Evolutionary conservation across 2,329 filamentous ascomycete genomes (phyloP), one percentile per base, ranked within the genome.

Genomic region (Colletotrichum spinosum): DNA sequence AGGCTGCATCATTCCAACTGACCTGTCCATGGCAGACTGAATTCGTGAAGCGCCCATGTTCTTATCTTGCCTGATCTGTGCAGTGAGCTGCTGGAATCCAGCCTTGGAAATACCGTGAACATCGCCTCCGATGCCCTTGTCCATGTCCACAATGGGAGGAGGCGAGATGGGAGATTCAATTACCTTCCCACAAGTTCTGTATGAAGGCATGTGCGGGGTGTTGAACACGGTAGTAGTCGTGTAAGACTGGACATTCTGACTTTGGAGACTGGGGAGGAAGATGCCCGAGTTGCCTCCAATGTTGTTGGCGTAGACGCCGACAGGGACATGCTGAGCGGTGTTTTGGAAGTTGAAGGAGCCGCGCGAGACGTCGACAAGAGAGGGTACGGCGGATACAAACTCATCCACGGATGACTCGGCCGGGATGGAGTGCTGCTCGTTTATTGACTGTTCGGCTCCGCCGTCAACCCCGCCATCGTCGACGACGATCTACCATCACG

Each of bases 381-480:
- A 17, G 6, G 41, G 38, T 13, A 7, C 38, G 8, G 52, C 10
- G 7, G 48, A 42, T 1, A 9, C n/a, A 12, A 37, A 37, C 11
- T 9, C 7, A 8, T 35, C 8, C 6, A 15, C 8, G 4, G 11
- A 33, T 63, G 46, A 6, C 3, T n/a, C 68, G n/a, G 0, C 61
- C 61, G 25, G 63, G 61, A n/a, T 65, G 46, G 3, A 8, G 69
- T 67, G 4, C 55, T 50, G 37, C 65, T 46, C 2, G 69, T 69
- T 37, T 71, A 72, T n/a, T 71, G 71, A 7, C 46, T 63, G 10
- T 69, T 71, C 55, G 71, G 44, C 51, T 50, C 63, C 48, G 53
- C 63, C 63, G 2, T 52, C n/a, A 11, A 66, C 10, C 10, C 63
- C 63, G 10, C 63, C 63, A 12, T 66, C 63, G 13, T 66, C 63